Conservation (phyloP, 106 monocot species). For the Posidonia australis region DNA sequence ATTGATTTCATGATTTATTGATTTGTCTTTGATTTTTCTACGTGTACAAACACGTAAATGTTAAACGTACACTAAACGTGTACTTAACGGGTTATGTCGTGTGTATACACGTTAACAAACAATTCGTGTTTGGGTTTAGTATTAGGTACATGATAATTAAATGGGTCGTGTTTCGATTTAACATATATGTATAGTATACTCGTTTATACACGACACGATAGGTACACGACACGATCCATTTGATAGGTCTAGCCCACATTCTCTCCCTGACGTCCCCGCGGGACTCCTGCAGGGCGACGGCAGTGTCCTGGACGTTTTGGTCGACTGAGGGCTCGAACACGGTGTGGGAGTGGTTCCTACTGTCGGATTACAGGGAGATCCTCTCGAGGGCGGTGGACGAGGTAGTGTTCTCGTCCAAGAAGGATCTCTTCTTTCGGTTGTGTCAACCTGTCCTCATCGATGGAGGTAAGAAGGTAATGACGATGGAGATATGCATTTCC, state of each 20-base stretch:
- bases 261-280: constrained; percentile 34
- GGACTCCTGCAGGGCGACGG: constrained; percentile 30
- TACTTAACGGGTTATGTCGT: too few relatives aligned
- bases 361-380: constrained; percentile 22
- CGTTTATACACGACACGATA: too few relatives aligned
- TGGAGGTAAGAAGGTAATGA: constrained; percentile 23
- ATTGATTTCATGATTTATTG: too few relatives aligned
- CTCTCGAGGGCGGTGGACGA: constrained; percentile 21
- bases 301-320: constrained; percentile 23
- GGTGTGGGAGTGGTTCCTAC: constrained; percentile 39
- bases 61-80: too few relatives aligned
- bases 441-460: constrained; percentile 43
- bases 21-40: too few relatives aligned
- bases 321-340: constrained; percentile 32
- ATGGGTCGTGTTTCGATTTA: too few relatives aligned
- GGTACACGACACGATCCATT: too few relatives aligned
- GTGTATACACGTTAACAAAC: too few relatives aligned
- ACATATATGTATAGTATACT: too few relatives aligned
- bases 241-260: constrained; percentile 22
- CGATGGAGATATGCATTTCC: not conserved
- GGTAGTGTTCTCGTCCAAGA: constrained; percentile 21
- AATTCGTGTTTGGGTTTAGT: too few relatives aligned
- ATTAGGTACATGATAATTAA: too few relatives aligned
- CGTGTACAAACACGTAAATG: too few relatives aligned
- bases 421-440: constrained; percentile 34